Base-by-base conservation (phyloP, 805 yeast species). In the Candida adriatica region DNA sequence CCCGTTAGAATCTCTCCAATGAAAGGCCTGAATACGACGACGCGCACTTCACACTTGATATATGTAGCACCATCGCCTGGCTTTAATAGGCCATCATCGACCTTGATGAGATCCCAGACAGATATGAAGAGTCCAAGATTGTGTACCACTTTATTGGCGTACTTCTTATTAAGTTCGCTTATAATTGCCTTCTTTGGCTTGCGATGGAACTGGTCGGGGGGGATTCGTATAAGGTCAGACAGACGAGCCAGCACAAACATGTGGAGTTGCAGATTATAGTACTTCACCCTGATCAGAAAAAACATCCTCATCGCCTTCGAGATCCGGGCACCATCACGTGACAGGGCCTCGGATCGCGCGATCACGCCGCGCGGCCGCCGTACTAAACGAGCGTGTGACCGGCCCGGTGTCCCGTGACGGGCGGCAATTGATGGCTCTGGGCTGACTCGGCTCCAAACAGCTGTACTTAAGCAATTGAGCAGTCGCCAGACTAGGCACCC, bases 41-140 rank as follows among this genome's bases (percentile, higher is more conserved):
- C 66, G 31, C 96, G 61, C 51, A 87, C 84, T 34, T 64, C 70
- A 13, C 80, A 83, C 41, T 79, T 81, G 24, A 85, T 76, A 47
- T 68, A 88, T 5, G 86, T 69, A 2, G 88, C 86, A 7, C 98
- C 97, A 58, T 92, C 97, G 7, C 98, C 97, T 2, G 95, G 95
- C 47, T 77, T 81, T 38, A 92, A 64, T 42, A 84, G 66, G 5
- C 97, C 98, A 46, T 92, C 97, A 29, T 83, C 84, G 16, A 82
- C 76, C n/a, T 69, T 70, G 27, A 78, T 58, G 4, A 92, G 54
- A 53, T 92, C 98, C 78, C 90, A 90, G 13, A 90, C 68, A 2
- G 92, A 68, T 13, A 92, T 61, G 26, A 86, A 88, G 3, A 92
- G 67, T 2, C 99, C 99, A 13, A 87, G 63, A 49, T 81, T 81